Percentiles rank a stretch among this genome's conserved stretches.
phyloP scores from a whole-genome alignment of 495 filamentous ascomycete species.

The Daldinia grandis region DNA sequence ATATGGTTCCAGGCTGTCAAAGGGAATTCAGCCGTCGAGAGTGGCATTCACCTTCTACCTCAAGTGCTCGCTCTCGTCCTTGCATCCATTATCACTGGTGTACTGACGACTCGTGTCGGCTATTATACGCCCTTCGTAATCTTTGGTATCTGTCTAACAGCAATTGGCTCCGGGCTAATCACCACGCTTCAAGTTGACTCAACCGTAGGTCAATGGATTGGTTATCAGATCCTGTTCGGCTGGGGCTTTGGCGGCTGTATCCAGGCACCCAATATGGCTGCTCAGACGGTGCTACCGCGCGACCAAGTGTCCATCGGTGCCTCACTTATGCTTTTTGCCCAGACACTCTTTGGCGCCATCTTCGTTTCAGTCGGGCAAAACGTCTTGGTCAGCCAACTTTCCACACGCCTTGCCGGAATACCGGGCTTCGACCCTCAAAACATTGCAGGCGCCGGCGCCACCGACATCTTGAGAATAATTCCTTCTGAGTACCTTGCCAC shows the following conservation, averaged over 20 bases:
- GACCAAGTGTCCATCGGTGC: slow-evolving; percentile 73
- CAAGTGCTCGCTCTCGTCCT: slow-evolving; percentile 50
- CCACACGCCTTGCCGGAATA: slow-evolving; percentile 63
- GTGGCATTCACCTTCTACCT: slow-evolving; percentile 61
- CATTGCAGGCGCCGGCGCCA: slow-evolving; percentile 72
- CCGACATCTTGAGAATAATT: slow-evolving; percentile 64
- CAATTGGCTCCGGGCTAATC: slow-evolving; percentile 69
- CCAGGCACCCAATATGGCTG: slow-evolving; percentile 69
- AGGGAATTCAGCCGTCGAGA: slow-evolving; percentile 59
- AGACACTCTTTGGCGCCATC: slow-evolving; percentile 75
- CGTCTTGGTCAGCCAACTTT: slow-evolving; percentile 76
- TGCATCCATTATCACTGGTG: slow-evolving; percentile 54
- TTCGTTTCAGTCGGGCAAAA: slow-evolving; percentile 81
- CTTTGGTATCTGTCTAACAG: slow-evolving; percentile 59
- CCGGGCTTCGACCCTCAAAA: slow-evolving; percentile 59
- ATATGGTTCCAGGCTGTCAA: slow-evolving; percentile 76
- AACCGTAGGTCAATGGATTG: slow-evolving; percentile 66
- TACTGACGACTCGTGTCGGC: slow-evolving; percentile 62
- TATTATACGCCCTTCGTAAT: slow-evolving; percentile 67
- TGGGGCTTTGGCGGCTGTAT: slow-evolving; percentile 73
- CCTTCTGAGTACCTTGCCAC: slow-evolving; percentile 54
- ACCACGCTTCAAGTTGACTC: slow-evolving; percentile 65
- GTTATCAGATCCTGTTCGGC: slow-evolving; percentile 71
- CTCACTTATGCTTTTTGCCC: slow-evolving; percentile 72
- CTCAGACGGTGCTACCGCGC: slow-evolving; percentile 69